These are phyloP conservation scores for Yamadazyma diddensiae DNA, from an alignment of 1,139 yeast species.

Conservation along the genomic window DNA sequence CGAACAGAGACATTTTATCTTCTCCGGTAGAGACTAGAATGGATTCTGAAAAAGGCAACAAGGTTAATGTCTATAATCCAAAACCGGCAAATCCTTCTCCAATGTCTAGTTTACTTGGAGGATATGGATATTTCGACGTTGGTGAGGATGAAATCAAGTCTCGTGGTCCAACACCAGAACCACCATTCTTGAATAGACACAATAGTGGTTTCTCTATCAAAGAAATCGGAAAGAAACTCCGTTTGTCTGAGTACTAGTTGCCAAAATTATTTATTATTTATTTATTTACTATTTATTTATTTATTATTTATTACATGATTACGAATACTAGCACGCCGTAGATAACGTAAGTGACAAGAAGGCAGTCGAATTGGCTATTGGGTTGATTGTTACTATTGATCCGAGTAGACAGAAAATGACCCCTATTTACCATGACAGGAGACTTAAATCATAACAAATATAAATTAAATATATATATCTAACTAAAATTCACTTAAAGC, in stretches of 20 bases:
- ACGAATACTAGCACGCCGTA: too few species aligned
- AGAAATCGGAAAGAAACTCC: conserved; percentile 70
- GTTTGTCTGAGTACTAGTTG: conserved; percentile 63
- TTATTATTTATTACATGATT: background rate
- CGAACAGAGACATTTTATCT: conserved; percentile 13
- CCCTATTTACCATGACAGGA: background rate
- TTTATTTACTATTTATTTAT: conserved; percentile 2
- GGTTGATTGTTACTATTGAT: too few species aligned
- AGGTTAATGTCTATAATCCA: conserved; percentile 8
- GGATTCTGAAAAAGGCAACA: conserved; percentile 1
- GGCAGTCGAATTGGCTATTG: too few species aligned
- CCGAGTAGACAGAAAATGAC: too few species aligned
- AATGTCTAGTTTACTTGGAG: conserved; percentile 61
- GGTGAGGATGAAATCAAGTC: conserved; percentile 70
- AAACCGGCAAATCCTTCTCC: conserved; percentile 14
- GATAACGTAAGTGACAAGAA: too few species aligned
- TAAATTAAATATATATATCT: background rate
- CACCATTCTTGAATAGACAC: conserved; percentile 47
- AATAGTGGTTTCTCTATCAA: conserved; percentile 49
- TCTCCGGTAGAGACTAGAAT: conserved; percentile 15
- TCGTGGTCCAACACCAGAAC: conserved; percentile 69
- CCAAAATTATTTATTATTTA: conserved; percentile 1
- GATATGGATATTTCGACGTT: conserved; percentile 75
- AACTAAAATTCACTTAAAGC: conserved; percentile 71
- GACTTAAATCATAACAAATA: background rate